Conservation (phyloP, 176 grass and related monocot genomes). For the Tillandsia leiboldiana region DNA sequence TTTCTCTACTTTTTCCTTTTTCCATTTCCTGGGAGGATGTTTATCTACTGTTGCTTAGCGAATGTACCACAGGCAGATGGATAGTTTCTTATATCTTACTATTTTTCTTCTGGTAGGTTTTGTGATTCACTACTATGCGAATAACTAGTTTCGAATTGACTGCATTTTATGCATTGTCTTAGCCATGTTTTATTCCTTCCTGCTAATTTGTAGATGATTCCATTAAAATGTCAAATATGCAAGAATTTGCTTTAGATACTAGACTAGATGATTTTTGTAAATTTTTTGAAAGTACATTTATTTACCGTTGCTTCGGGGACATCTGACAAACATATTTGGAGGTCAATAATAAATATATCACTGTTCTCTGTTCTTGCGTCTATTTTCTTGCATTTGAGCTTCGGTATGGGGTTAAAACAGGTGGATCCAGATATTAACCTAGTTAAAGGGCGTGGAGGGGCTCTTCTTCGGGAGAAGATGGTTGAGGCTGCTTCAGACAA, state of each 20-base stretch:
- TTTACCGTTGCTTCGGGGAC: no score
- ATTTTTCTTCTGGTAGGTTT: not conserved
- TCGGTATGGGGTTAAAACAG: constrained; percentile 22
- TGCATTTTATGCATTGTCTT: no score
- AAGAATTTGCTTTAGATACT: no score
- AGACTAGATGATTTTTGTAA: no score
- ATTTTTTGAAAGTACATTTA: no score
- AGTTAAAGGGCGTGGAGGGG: constrained; percentile 90
- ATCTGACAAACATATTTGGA: no score
- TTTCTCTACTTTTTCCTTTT: no score
- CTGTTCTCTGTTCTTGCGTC: not conserved
- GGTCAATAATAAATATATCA: no score
- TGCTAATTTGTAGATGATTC: no score
- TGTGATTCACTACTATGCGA: not conserved
- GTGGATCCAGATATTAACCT: constrained; percentile 96
- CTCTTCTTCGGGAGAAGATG: constrained; percentile 97
- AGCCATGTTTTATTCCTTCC: no score
- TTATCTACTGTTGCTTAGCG: not conserved
- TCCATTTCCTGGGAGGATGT: not conserved
- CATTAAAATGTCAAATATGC: no score
- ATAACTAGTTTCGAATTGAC: not conserved
- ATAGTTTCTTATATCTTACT: not conserved
- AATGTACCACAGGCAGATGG: not conserved
- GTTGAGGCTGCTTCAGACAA: constrained; percentile 84
- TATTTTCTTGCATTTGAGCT: not conserved